Base-by-base conservation (phyloP, 2,329 filamentous ascomycete genomes). In the Exophiala sideris region DNA sequence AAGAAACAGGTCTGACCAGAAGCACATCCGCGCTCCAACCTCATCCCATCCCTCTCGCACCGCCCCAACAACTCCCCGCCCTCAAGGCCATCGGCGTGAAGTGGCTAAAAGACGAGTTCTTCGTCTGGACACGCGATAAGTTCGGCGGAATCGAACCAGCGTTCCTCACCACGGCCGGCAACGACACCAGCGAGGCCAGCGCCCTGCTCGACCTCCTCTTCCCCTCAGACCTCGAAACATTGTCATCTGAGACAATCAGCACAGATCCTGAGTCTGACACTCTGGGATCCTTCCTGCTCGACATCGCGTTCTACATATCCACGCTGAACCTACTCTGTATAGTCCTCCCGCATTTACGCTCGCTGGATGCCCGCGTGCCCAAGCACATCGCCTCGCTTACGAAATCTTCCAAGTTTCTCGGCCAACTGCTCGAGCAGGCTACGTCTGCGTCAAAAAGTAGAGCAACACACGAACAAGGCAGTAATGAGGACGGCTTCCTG, bases 21-120 rank as follows among this genome's bases (percentile, higher is more conserved):
- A 60, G 57, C 46, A 60, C 54, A 8, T 60, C 57, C 6, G 57
- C 57, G 6, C 44, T 60, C 33, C 40, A 57, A 20, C 59, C 53
- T 14, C 57, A 56, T 45, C 58, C 56, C 3, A 62, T 59, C 29
- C 53, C 56, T 4, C 52, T 57, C 4, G 49, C 48, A 12, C 56
- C 54, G 16, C 61, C 50, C 1, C 57, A 58, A 46, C 57, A 59
- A 35, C 14, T 51, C 33, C 60, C 56, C 3, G 44, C 41, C 3
- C 53, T 65, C 54, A 62, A 61, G 40, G 54, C 60, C 18, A 53
- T 65, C 7, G 61, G 60, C n/a, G 56, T 60, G n/a, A 58, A 63
- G 20, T 65, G 62, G 62, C 46, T 65, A 44, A 65, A 64, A 45
- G 55, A 55, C 21, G 61, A 64, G 35, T 54, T 64, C 39, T 38